A percentile compares a stretch with the other conserved stretches of the same genome.
phyloP scores from a whole-genome alignment of 1,284 basidiomycete species.

The Cutaneotrichosporon spelunceum region DNA sequence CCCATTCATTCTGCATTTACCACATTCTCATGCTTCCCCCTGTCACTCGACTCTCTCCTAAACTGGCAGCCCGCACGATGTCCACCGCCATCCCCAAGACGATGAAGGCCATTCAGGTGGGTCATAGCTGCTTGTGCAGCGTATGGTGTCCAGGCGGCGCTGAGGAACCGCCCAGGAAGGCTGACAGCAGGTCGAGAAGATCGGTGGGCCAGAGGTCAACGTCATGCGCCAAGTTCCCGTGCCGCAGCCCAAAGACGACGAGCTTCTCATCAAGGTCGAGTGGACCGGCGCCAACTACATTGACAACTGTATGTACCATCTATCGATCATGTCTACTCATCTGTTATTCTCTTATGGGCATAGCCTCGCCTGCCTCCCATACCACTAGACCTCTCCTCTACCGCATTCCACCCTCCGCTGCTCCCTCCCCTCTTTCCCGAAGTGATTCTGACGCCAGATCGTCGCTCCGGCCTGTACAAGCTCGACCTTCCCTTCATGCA shows the following conservation, averaged over 20 bases:
- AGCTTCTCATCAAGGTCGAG: constrained; percentile 75
- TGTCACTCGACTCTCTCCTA: constrained; percentile 2
- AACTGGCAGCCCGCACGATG: constrained; percentile 22
- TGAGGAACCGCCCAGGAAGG: not conserved
- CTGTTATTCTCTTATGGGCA: not conserved
- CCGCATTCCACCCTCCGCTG: not conserved
- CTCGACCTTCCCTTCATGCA: constrained; percentile 64
- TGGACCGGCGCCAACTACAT: constrained; percentile 74
- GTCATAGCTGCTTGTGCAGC: constrained; percentile 10
- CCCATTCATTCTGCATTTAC: not conserved
- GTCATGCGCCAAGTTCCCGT: constrained; percentile 59
- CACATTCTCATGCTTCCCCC: constrained; percentile 7
- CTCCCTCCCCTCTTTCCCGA: not conserved
- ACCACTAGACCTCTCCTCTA: constrained; percentile 37
- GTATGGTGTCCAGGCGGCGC: not conserved
- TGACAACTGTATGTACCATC: constrained; percentile 47
- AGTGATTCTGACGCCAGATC: not conserved
- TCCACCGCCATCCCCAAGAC: constrained; percentile 48
- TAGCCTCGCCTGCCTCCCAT: not conserved
- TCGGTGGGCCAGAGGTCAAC: constrained; percentile 70
- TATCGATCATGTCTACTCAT: not conserved
- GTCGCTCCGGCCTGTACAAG: not conserved
- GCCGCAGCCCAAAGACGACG: constrained; percentile 61
- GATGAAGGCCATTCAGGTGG: constrained; percentile 55
- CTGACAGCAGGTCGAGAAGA: constrained; percentile 47